Evolutionary conservation across 75 land plant species (phyloP).

Genomic region (Picea sitchensis): DNA sequence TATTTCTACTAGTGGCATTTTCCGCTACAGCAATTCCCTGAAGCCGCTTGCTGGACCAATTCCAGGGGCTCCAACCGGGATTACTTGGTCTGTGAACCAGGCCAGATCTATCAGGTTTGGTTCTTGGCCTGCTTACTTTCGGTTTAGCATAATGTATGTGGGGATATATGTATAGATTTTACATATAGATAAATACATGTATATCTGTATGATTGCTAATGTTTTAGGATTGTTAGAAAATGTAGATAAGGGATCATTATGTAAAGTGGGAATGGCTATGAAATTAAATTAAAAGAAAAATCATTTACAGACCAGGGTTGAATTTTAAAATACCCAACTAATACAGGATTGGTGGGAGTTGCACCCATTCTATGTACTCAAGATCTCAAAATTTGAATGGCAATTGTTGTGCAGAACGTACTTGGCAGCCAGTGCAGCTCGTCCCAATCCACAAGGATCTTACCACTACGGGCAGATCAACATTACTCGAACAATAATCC

Average conservation of each 20-base stretch:
- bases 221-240: too few relatives aligned
- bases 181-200: neutral
- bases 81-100: neutral
- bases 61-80: conserved; percentile 28
- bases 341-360: neutral
- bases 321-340: too few relatives aligned
- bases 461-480: conserved; percentile 68
- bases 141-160: neutral
- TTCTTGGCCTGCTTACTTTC: neutral
- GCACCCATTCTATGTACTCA: too few relatives aligned
- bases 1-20: conserved; percentile 21
- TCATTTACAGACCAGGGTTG: too few relatives aligned
- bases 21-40: conserved; percentile 40
- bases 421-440: conserved; percentile 79
- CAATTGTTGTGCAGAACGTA: conserved; percentile 35
- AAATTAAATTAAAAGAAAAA: too few relatives aligned
- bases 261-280: too few relatives aligned
- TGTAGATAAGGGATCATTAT: too few relatives aligned
- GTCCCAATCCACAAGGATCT: conserved; percentile 87
- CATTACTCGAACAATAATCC: conserved; percentile 37
- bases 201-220: too few relatives aligned
- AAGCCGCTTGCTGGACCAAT: conserved; percentile 19
- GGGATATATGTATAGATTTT: neutral
- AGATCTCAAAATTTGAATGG: too few relatives aligned
- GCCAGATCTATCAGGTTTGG: neutral